Base-by-base conservation (phyloP, 495 filamentous ascomycete genomes). In the Penicillium angulare region DNA sequence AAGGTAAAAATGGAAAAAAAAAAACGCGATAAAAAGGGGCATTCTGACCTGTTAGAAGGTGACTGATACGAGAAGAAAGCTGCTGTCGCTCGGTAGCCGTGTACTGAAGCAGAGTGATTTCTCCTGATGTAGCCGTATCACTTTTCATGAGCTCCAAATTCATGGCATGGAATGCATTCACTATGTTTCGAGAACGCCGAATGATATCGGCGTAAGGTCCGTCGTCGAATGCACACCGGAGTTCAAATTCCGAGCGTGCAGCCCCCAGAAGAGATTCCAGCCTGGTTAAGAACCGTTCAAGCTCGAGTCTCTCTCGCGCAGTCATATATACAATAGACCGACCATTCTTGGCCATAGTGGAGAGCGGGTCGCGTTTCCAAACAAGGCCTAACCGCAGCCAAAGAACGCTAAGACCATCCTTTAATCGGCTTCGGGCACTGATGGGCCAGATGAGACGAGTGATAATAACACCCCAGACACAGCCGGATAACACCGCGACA, bases 351-450 rank as follows among this genome's bases (percentile, higher is more conserved):
- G 89, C 76, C 23, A 95, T 79, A 12, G 79, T 80, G 1, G 86
- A 84, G 13, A 98, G 74, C 0, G 93, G 93, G n/a, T 93, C 91
- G n/a, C 89, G 83, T 64, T 88, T 91, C 93, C 93, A 98, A 47
- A 97, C 88, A 15, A 97, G 75, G n/a, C 87, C 87, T 88, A 98
- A 90, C 29, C 91, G 85, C 12, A 98, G 77, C 83, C 92, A 96
- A 9, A 98, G 76, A 23, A 95, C 73, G 47, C 86, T 86, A 23
- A 96, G 75, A 10, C 90, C 91, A 48, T 91, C 82, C 64, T 95
- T 90, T 60, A 97, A 80, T 66, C 95, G 92, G 32, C 75, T 71
- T 31, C 95, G 78, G 2, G 92, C 93, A 17, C 87, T 90, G 56
- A 97, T 92, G 8, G 93, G 92, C 90, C 91, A 98, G 52, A 97